A percentile compares a stretch with the other conserved stretches of the same genome.
Evolutionary conservation across 1,284 basidiomycete species (phyloP).

Genomic region (Puccinia sorghi): DNA sequence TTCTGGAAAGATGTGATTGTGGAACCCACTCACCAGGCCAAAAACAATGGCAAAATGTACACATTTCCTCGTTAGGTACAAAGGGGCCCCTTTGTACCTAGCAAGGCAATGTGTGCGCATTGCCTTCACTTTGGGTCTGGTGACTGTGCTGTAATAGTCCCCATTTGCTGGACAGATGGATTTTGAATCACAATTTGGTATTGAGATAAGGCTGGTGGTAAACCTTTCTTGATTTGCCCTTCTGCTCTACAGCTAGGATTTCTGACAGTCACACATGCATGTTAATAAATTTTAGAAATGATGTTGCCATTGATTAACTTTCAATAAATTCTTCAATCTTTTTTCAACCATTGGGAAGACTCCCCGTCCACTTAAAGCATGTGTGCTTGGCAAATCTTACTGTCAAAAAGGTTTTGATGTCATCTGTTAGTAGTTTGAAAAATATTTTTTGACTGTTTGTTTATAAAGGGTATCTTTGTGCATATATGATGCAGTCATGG

Average conservation of each 20-base stretch:
- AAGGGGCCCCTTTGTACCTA: no score
- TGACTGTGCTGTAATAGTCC: not conserved
- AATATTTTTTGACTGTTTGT: not conserved
- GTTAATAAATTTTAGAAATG: not conserved
- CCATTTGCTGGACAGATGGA: not conserved
- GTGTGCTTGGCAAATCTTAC: not conserved
- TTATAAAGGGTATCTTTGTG: not conserved
- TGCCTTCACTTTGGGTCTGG: no score
- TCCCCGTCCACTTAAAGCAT: not conserved
- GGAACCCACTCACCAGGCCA: no score
- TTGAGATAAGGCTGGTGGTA: not conserved
- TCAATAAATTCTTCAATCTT: not conserved
- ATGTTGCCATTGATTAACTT: not conserved
- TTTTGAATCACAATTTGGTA: not conserved
- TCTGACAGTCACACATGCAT: not conserved
- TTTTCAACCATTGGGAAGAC: not conserved
- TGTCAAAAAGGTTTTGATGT: not conserved
- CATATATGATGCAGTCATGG: not conserved
- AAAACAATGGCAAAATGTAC: no score
- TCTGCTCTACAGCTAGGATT: not conserved
- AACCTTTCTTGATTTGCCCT: not conserved
- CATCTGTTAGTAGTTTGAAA: not conserved
- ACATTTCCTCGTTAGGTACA: no score
- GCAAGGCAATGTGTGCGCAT: no score
- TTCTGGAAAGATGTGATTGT: not conserved